Evolutionary conservation across 768 basidiomycete genomes (phyloP).

Genomic region (Kwoniella newhampshirensis): DNA sequence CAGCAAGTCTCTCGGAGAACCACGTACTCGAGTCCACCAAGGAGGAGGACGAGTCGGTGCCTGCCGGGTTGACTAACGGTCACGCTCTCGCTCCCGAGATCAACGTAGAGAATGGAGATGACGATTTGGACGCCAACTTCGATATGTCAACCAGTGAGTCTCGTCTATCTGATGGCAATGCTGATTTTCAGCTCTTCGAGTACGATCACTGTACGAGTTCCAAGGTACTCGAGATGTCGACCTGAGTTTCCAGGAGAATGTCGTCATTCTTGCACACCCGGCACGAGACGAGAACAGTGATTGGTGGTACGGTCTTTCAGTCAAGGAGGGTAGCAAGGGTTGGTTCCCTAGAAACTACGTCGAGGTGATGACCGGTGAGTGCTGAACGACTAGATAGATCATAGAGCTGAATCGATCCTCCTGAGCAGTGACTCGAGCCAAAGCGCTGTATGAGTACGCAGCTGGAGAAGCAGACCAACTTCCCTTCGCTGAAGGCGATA

Average conservation of each 20-base stretch:
- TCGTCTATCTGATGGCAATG: not conserved
- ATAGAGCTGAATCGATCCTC: not conserved
- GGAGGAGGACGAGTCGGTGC: conserved; percentile 59
- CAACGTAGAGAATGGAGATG: conserved; percentile 17
- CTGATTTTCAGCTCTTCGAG: conserved; percentile 62
- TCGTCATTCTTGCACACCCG: conserved; percentile 75
- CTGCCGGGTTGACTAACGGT: conserved; percentile 13
- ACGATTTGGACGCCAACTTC: conserved; percentile 53
- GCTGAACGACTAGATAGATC: not conserved
- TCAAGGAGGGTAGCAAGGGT: conserved; percentile 68
- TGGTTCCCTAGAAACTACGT: conserved; percentile 91
- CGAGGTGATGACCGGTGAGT: conserved; percentile 69
- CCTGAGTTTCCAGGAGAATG: conserved; percentile 76
- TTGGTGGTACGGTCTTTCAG: conserved; percentile 86
- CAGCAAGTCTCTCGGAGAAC: conserved; percentile 52
- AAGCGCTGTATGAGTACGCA: conserved; percentile 75
- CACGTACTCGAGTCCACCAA: conserved; percentile 56
- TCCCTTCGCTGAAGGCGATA: conserved; percentile 78
- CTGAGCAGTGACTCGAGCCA: conserved; percentile 62
- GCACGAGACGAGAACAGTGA: conserved; percentile 76
- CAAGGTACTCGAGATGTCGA: conserved; percentile 85
- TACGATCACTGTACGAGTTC: conserved; percentile 79
- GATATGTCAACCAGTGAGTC: conserved; percentile 52
- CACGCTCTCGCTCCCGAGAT: conserved; percentile 14
- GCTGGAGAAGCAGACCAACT: conserved; percentile 74